Percentiles rank a stretch among this genome's conserved stretches.
phyloP scores from a whole-genome alignment of 1,284 basidiomycete genomes.

The Malassezia sympodialis region DNA sequence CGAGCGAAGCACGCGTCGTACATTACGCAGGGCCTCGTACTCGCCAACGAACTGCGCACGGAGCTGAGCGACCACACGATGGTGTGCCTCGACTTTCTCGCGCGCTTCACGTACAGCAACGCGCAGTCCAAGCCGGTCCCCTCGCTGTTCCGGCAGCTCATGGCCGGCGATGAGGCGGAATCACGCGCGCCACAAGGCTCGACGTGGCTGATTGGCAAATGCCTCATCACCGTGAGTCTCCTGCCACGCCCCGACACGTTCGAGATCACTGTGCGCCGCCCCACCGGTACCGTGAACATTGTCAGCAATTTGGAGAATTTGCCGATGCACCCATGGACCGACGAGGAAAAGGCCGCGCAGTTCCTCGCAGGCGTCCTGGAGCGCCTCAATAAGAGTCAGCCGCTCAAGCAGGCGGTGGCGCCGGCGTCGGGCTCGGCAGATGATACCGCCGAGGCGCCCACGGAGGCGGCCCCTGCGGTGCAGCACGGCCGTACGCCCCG shows the following conservation, averaged over 20 bases:
- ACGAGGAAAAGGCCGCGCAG: slow-evolving; percentile 10
- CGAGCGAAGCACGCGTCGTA: slow-evolving; percentile 72
- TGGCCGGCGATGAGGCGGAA: slow-evolving; percentile 37
- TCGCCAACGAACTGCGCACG: slow-evolving; percentile 70
- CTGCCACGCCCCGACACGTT: slow-evolving; percentile 75
- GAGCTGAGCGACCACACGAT: slow-evolving; percentile 80
- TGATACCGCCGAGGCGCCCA: neutral
- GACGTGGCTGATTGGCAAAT: slow-evolving; percentile 78
- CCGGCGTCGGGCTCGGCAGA: neutral
- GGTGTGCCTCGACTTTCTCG: slow-evolving; percentile 96
- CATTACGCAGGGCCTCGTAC: slow-evolving; percentile 74
- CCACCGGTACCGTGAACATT: slow-evolving; percentile 75
- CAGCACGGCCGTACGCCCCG: neutral
- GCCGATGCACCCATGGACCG: slow-evolving; percentile 9
- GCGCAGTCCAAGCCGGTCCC: slow-evolving; percentile 79
- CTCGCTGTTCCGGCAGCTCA: slow-evolving; percentile 64
- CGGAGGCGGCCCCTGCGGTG: neutral
- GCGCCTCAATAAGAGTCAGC: neutral
- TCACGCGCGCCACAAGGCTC: slow-evolving; percentile 50
- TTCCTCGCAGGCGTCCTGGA: slow-evolving; percentile 1
- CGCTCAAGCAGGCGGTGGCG: neutral
- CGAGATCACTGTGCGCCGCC: slow-evolving; percentile 71
- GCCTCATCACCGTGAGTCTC: slow-evolving; percentile 71
- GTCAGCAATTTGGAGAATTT: slow-evolving; percentile 85
- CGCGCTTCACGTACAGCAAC: slow-evolving; percentile 84